Evolutionary conservation across 1,139 yeast genomes (phyloP), one percentile per base, ranked within the genome.

Genomic region (Candida buenavistaensis): DNA sequence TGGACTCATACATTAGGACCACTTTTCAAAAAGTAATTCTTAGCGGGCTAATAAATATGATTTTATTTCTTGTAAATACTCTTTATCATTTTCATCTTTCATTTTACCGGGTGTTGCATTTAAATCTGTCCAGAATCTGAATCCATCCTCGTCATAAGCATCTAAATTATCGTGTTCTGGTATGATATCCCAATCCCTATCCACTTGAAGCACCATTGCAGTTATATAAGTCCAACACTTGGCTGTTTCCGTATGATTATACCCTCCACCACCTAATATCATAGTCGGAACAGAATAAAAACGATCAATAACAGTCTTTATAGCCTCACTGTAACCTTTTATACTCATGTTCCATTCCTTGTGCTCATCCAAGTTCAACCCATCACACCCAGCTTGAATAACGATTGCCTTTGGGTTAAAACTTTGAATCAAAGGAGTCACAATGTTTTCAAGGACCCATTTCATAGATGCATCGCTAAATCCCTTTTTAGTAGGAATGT

Each of bases 221-320:
- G 88, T 80, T 8, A 81, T 45, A 49, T 68, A 74, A 0, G 86
- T 64, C 78, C 86, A 80, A 43, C 81, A 77, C 38, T 85, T 70
- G 0, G 90, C 81, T 15, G 78, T 70, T 41, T 82, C 82, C 1
- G 68, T 54, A 40, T 72, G 76, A 44, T 82, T 78, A 50, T 84
- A 84, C 0, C 95, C 94, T 1, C 94, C 94, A 1, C 95, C 94
- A 1, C 94, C 92, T 1, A 84, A 61, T 6, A 84, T 43, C 35
- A 84, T 48, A 0, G 56, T 44, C 40, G 78, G 58, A 45, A 68
- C 29, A 19, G 44, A 10, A 28, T 47, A 50, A 47, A 64, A 34
- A 3, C 29, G 17, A 2, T 52, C 44, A 2, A 79, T 36, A 0
- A 77, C 34, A 4, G 45, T 32, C 8, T 54, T 35, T 1, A 83